Evolutionary conservation across 495 filamentous ascomycete genomes (phyloP), one percentile per base, ranked within the genome.

Genomic region (Talaromyces borbonicus): DNA sequence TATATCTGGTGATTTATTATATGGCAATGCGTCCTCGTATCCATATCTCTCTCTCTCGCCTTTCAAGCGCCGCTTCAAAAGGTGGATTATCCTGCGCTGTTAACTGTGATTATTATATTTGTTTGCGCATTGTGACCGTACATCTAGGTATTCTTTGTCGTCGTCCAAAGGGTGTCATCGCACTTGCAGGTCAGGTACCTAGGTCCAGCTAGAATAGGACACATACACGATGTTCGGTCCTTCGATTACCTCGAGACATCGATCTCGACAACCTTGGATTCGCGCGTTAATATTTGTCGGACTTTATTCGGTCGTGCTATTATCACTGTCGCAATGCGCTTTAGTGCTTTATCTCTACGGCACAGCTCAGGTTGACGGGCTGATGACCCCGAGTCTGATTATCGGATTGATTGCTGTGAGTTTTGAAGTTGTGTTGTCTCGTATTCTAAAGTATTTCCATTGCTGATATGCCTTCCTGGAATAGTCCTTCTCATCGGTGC

Each of bases 351-450:
- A 63, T 38, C 59, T 69, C 2, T 71, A 68, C 29, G 67, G 56
- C 3, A 62, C 56, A 30, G 51, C 50, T 33, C 51, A 49, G 14
- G 65, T 69, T 16, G 66, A 69, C 41, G 59, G 58, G 18, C 63
- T 66, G 52, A 69, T 69, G 66, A 64, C 65, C 0, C 52, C 60
- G n/a, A 69, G 67, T 37, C 44, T 69, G 29, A 56, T 68, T 8
- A 54, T 71, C 8, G 51, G 60, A 19, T 29, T 71, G 4, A 55
- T 65, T 4, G 59, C 66, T 16, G 67, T 71, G 56, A 46, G 66
- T 55, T 36, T 9, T 15, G 26, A 29, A 11, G 18, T 14, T 37
- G 2, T 22, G 33, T 37, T 20, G 8, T 5, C n/a, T 35, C 11
- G 31, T n/a, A 14, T 14, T 8, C 16, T 37, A 3, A 38, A 20